Evolutionary conservation across 331 rosid genomes (phyloP), one percentile per base, ranked within the genome.

Genomic region (Telfairia occidentalis): DNA sequence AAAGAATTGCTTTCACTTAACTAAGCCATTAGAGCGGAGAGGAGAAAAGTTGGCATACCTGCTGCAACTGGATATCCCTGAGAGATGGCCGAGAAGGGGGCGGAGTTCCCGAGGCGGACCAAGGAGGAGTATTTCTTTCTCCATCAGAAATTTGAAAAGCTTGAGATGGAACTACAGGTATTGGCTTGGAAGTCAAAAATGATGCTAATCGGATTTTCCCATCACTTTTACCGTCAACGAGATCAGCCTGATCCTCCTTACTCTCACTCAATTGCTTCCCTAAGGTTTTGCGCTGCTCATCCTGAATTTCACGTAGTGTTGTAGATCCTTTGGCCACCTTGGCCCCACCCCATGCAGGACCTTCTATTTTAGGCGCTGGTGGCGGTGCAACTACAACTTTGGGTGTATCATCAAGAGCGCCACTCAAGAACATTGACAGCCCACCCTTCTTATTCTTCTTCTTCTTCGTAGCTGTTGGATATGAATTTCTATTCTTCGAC

Each of bases 281-380:
- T 65, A 58, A 78, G 71, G 61, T 73, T 86, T 83, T 88, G 78
- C 89, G 86, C 80, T 94, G 92, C 78, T 94, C 95, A 60, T 85
- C 82, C 84, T 88, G 98, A 81, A 94, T 91, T 75, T 86, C 95
- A 1, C 98, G 98, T 32, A 94, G 92, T 28, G 97, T 87, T 48
- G 96, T 54, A 69, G 80, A 81, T 50, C 96, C 96, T 78, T 82
- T 90, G 1, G 71, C 43, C 75, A 87, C 73, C 80, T 85, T 90
- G 32, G 89, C 92, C 45, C 98, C 98, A 34, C 97, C 98, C 98
- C 98, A 94, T 26, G 97, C 98, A 52, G 97, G 97, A 49, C 85
- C 96, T 49, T 94, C 98, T 28, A 38, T 74, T 88, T 35, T 91
- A n/a, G 89, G 93, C 21, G 29, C 2, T 23, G 78, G 78, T 48